Evolutionary conservation across 345 rosid genomes (phyloP).

Genomic region (Arabis hirsuta): DNA sequence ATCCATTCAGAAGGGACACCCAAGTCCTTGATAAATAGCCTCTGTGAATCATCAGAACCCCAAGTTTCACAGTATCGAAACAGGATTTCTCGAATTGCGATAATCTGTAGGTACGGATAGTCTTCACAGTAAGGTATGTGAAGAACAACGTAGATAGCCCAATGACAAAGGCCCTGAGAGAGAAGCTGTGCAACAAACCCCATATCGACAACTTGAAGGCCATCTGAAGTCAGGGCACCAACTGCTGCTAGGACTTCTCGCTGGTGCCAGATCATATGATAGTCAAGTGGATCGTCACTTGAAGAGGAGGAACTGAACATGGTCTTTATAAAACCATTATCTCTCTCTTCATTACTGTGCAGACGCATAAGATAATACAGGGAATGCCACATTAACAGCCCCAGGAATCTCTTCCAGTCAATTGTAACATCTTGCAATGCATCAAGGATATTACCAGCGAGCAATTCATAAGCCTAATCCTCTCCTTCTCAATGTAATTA

Average conservation of each 20-base stretch:
- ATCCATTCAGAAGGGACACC: constrained; percentile 83
- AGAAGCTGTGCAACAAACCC: constrained; percentile 87
- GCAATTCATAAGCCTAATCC: too few species aligned
- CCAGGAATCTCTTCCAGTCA: constrained; percentile 97
- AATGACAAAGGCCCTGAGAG: constrained; percentile 78
- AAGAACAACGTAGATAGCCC: constrained; percentile 96
- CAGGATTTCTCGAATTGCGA: constrained; percentile 76
- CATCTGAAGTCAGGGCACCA: constrained; percentile 75
- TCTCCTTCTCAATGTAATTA: too few species aligned
- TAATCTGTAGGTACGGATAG: constrained; percentile 77
- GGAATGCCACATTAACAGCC: constrained; percentile 97
- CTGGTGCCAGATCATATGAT: constrained; percentile 99
- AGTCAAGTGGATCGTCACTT: constrained; percentile 92
- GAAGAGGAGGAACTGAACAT: constrained; percentile 93
- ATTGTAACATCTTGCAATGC: constrained; percentile 61
- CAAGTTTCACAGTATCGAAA: constrained; percentile 89
- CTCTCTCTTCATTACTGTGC: constrained; percentile 67
- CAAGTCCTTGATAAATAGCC: constrained; percentile 70
- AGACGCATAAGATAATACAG: constrained; percentile 97
- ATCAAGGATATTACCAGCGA: too few species aligned
- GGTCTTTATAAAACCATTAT: constrained; percentile 62
- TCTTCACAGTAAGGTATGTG: constrained; percentile 74
- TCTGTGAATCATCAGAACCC: constrained; percentile 77
- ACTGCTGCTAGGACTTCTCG: constrained; percentile 76
- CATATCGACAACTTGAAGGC: constrained; percentile 92